Conservation (phyloP, 2,329 filamentous ascomycete genomes). For the Xylaria sp. region DNA sequence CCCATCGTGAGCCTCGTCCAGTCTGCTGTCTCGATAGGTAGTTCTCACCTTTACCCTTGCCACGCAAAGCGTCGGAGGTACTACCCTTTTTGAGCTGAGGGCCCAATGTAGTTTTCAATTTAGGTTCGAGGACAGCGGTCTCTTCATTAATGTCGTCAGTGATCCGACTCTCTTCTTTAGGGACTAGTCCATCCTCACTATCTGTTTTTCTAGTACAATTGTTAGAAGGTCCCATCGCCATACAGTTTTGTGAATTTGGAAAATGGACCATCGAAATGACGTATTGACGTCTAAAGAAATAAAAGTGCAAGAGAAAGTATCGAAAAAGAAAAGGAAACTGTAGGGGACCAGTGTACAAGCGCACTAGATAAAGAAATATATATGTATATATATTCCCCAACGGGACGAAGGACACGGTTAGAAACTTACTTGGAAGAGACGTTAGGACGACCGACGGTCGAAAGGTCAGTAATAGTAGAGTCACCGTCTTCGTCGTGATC, state of each 20-base stretch:
- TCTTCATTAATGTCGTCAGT: conserved; percentile 13
- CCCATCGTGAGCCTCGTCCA: conserved; percentile 6
- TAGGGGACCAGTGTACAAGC: not conserved
- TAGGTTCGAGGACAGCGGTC: not conserved
- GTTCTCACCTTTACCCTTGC: not conserved
- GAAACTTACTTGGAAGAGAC: not conserved
- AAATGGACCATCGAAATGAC: not conserved
- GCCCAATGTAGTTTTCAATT: not conserved
- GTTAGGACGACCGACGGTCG: too few species aligned
- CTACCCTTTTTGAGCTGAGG: not conserved
- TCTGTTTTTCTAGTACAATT: not conserved
- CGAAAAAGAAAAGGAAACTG: not conserved
- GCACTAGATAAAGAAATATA: too few species aligned
- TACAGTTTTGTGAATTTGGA: not conserved
- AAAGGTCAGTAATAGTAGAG: not conserved
- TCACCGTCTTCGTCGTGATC: not conserved
- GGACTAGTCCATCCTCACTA: conserved; percentile 1
- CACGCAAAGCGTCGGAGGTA: not conserved
- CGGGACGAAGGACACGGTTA: too few species aligned
- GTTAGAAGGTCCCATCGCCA: not conserved
- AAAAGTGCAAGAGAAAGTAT: not conserved
- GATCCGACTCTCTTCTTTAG: conserved; percentile 5
- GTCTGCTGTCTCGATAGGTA: not conserved
- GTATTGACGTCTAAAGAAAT: not conserved
- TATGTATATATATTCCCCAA: too few species aligned